These are phyloP conservation scores for Umbelopsis isabellina DNA, from an alignment of 192 early-diverging fungal genomes.

Conservation along the genomic window DNA sequence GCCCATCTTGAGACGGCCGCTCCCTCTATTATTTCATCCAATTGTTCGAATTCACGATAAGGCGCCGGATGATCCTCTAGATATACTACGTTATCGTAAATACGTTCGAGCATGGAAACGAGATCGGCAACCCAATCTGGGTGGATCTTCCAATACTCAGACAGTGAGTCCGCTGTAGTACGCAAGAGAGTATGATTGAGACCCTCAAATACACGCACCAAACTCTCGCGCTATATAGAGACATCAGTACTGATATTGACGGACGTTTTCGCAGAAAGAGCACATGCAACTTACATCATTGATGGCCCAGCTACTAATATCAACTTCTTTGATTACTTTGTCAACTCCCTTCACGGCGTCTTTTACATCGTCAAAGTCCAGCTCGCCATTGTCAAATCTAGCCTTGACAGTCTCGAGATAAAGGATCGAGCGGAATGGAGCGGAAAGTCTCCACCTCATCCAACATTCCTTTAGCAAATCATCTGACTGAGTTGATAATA, in stretches of 20 bases:
- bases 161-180: constrained; percentile 27
- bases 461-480: constrained; percentile 68
- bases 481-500: constrained; percentile 58
- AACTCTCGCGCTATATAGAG: constrained; percentile 45
- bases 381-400: constrained; percentile 44
- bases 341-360: constrained; percentile 40
- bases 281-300: constrained; percentile 46
- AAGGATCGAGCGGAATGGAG: constrained; percentile 53
- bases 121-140: constrained; percentile 36
- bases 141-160: constrained; percentile 36
- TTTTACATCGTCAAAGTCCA: constrained; percentile 39
- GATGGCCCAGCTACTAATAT: constrained; percentile 56
- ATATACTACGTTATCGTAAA: constrained; percentile 41
- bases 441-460: constrained; percentile 67
- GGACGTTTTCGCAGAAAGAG: neutral
- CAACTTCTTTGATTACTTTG: constrained; percentile 51
- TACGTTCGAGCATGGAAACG: constrained; percentile 34
- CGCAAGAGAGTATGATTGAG: constrained; percentile 46
- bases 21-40: constrained; percentile 41
- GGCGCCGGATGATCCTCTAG: constrained; percentile 31
- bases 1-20: constrained; percentile 43
- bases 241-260: neutral
- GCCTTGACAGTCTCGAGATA: constrained; percentile 51
- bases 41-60: constrained; percentile 20
- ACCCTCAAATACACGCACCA: constrained; percentile 49